These are phyloP conservation scores for Lepidium campestre DNA, from an alignment of 441 rosid species.

Conservation along the genomic window DNA sequence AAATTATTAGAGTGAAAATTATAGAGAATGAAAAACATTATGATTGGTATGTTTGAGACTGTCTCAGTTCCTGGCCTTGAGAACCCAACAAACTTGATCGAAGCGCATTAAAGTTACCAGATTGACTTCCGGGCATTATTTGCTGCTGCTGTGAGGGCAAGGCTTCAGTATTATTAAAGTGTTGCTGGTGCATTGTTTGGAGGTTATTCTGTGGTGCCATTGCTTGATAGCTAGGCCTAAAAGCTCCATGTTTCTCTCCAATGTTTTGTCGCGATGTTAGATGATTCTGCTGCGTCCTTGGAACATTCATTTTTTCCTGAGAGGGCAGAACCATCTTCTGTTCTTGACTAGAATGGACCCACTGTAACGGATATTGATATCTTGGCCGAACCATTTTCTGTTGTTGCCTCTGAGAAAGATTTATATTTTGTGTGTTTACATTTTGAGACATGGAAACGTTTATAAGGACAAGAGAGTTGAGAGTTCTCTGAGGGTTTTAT, in stretches of 20 bases:
- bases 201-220: conserved; percentile 45
- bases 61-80: conserved; percentile 51
- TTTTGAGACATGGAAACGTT: conserved; percentile 49
- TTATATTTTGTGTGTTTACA: too few relatives aligned
- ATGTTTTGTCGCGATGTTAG: too few relatives aligned
- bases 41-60: conserved; percentile 57
- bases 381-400: too few relatives aligned
- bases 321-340: conserved; percentile 26
- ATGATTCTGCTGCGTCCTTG: conserved; percentile 40
- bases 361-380: conserved; percentile 46
- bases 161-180: conserved; percentile 38
- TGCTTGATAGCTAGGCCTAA: conserved; percentile 35
- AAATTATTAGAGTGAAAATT: neutral
- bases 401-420: too few relatives aligned
- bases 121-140: conserved; percentile 38
- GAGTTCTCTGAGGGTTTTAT: conserved; percentile 29
- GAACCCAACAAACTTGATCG: conserved; percentile 32
- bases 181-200: conserved; percentile 45
- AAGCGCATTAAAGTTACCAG: conserved; percentile 36
- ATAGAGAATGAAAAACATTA: neutral
- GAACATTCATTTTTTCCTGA: conserved; percentile 49
- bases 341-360: conserved; percentile 32
- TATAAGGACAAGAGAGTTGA: conserved; percentile 39
- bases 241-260: conserved; percentile 29
- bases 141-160: conserved; percentile 52